Evolutionary conservation across 202 grass and related monocot species (phyloP), one percentile per base, ranked within the genome.

Genomic region (Cymbopogon flexuosus): DNA sequence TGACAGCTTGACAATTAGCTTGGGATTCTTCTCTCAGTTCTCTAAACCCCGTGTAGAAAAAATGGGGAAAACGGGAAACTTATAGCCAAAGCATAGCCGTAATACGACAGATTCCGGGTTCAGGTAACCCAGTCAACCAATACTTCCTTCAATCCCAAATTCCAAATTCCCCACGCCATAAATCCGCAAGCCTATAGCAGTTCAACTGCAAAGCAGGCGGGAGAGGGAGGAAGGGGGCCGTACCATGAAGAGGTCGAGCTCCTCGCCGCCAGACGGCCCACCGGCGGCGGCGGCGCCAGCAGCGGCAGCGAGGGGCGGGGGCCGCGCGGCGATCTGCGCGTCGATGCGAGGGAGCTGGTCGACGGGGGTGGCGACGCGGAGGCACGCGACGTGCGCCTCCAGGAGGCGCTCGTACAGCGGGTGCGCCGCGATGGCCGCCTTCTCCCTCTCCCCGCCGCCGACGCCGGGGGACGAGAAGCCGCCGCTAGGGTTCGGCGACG

Each of bases 191-290:
- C 65, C 5, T 5, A 23, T 6, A 46, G 6, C 57, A 64, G 5
- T 60, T 22, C 27, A 68, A 36, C 16, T 27, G n/a, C n/a, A n/a
- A n/a, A n/a, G 57, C 47, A 67, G 11, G 33, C 34, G 4, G 33
- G 2, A 19, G 12, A 52, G 5, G 22, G 8, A 61, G 6, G 23
- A 18, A 61, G 60, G 18, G n/a, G 56, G 36, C 84, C 49, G 65
- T 90, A 99, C 96, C 92, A 99, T 99, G 89, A 99, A 99, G 83
- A 96, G 88, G 84, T 99, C 93, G 66, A 99, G 92, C 85, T 99
- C 96, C 62, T 94, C 93, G 56, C 85, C 78, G 7, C 91, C 84
- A 8, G 84, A 90, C 1, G 77, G 75, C 9, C 86, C 90, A 3
- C 81, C 79, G 0, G 61, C 78, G 0, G 78, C 87, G 1, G 87